Evolutionary conservation across 1,284 basidiomycete species (phyloP).

Genomic region (Trichosporon faecale): DNA sequence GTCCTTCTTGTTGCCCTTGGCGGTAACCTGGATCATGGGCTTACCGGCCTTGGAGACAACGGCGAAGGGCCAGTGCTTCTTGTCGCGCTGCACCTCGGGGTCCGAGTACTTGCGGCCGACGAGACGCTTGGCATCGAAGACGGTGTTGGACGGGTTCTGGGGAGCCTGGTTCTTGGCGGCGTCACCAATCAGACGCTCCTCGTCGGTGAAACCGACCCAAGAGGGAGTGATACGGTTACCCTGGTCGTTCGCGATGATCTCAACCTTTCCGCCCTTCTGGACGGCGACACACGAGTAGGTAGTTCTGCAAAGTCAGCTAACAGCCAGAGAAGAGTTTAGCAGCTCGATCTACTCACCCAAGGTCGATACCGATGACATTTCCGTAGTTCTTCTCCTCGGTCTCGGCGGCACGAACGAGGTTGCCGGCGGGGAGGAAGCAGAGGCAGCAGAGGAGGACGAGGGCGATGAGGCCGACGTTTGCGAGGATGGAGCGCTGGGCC

Average conservation of each 20-base stretch:
- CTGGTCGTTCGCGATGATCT: constrained; percentile 97
- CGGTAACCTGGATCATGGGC: constrained; percentile 77
- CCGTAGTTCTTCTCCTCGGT: constrained; percentile 64
- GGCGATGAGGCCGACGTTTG: constrained; percentile 47
- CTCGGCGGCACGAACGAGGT: constrained; percentile 42
- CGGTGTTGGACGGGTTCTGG: constrained; percentile 84
- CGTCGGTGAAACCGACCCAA: constrained; percentile 74
- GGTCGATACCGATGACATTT: constrained; percentile 79
- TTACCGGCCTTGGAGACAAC: constrained; percentile 77
- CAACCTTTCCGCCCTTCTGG: constrained; percentile 85
- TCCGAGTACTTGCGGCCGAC: constrained; percentile 63
- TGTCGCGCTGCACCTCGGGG: constrained; percentile 75
- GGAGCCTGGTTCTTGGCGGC: constrained; percentile 86
- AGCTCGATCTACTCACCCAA: constrained; percentile 25
- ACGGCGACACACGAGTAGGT: constrained; percentile 64
- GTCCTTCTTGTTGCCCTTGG: constrained; percentile 79
- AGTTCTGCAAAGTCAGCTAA: constrained; percentile 44
- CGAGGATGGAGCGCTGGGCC: constrained; percentile 30
- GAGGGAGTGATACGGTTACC: constrained; percentile 96
- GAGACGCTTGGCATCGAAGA: constrained; percentile 96
- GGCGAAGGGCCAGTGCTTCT: constrained; percentile 69
- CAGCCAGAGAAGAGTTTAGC: not conserved
- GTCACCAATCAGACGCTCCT: constrained; percentile 81
- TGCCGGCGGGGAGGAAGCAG: constrained; percentile 47
- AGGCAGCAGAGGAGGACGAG: constrained; percentile 51